Evolutionary conservation across 495 filamentous ascomycete genomes (phyloP).

Genomic region (Lophiotrema nucula): DNA sequence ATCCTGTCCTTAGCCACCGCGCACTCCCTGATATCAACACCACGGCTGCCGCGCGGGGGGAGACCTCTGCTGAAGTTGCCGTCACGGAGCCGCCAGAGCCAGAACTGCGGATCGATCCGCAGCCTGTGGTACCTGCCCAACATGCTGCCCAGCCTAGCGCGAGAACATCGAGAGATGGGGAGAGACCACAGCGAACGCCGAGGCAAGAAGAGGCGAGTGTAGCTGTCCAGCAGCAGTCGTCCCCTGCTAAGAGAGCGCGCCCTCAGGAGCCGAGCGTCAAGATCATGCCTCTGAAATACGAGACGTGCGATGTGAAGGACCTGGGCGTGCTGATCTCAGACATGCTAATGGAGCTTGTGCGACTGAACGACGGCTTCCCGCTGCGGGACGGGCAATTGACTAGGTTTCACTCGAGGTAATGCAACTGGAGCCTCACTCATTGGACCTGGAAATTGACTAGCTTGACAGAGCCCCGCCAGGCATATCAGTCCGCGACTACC

Average conservation of each 20-base stretch:
- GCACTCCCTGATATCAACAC: slow-evolving; percentile 1
- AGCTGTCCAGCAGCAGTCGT: slow-evolving; percentile 7
- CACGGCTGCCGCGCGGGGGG: slow-evolving; percentile 24
- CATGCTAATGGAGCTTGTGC: slow-evolving; percentile 92
- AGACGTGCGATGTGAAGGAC: slow-evolving; percentile 73
- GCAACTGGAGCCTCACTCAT: slow-evolving; percentile 2
- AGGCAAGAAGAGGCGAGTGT: slow-evolving; percentile 1
- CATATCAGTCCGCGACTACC: slow-evolving; percentile 89
- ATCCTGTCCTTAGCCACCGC: neutral
- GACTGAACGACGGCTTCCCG: slow-evolving; percentile 86
- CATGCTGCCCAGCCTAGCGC: neutral
- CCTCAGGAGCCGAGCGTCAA: slow-evolving; percentile 47
- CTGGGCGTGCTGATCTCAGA: slow-evolving; percentile 87
- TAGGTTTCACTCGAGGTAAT: slow-evolving; percentile 92
- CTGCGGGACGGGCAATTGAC: slow-evolving; percentile 81
- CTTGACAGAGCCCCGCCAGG: slow-evolving; percentile 73
- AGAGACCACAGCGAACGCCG: neutral
- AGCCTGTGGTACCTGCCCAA: slow-evolving; percentile 6
- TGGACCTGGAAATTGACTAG: slow-evolving; percentile 5
- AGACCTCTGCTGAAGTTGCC: slow-evolving; percentile 27
- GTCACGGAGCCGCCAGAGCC: slow-evolving; percentile 35
- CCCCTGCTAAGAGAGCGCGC: slow-evolving; percentile 37
- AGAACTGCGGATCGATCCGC: slow-evolving; percentile 27
- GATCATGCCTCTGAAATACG: slow-evolving; percentile 72
- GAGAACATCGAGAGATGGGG: neutral